A percentile compares a stretch with the other conserved stretches of the same genome.
Evolutionary conservation across 345 rosid genomes (phyloP).

Genomic region (Cardamine occulta): DNA sequence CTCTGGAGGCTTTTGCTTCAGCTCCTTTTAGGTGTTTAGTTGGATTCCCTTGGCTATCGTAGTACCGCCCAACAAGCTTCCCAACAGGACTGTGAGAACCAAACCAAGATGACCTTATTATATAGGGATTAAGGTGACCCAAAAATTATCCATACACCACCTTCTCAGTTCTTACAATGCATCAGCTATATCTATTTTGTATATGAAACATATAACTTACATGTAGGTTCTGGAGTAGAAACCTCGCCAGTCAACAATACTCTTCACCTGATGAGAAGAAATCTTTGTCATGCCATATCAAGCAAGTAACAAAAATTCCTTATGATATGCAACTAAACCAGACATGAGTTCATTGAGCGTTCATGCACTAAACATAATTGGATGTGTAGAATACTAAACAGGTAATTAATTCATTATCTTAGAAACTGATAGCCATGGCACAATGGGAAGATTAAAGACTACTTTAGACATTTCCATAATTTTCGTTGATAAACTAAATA

Average conservation of each 20-base stretch:
- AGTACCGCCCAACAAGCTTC: conserved; percentile 84
- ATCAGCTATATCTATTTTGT: neutral
- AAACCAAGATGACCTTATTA: neutral
- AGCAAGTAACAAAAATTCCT: too few species aligned
- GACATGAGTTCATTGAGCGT: conserved; percentile 8
- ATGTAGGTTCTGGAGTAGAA: conserved; percentile 82
- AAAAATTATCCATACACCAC: neutral
- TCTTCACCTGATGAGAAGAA: conserved; percentile 63
- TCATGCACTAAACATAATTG: neutral
- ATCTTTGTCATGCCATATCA: conserved; percentile 12
- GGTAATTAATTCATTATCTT: neutral
- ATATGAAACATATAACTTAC: conserved; percentile 52
- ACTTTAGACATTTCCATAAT: neutral
- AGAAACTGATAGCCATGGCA: conserved; percentile 11
- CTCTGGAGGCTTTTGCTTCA: conserved; percentile 94
- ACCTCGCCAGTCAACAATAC: conserved; percentile 89
- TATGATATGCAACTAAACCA: conserved; percentile 22
- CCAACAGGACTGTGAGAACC: conserved; percentile 65
- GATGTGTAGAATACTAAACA: neutral
- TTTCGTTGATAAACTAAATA: conserved; percentile 9
- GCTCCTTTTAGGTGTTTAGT: conserved; percentile 89
- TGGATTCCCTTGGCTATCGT: conserved; percentile 77
- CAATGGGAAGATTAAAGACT: conserved; percentile 12
- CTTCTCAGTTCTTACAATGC: neutral
- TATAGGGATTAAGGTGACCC: neutral